Evolutionary conservation across 1,139 yeast genomes (phyloP).

Genomic region (Sugiyamaella sp.): DNA sequence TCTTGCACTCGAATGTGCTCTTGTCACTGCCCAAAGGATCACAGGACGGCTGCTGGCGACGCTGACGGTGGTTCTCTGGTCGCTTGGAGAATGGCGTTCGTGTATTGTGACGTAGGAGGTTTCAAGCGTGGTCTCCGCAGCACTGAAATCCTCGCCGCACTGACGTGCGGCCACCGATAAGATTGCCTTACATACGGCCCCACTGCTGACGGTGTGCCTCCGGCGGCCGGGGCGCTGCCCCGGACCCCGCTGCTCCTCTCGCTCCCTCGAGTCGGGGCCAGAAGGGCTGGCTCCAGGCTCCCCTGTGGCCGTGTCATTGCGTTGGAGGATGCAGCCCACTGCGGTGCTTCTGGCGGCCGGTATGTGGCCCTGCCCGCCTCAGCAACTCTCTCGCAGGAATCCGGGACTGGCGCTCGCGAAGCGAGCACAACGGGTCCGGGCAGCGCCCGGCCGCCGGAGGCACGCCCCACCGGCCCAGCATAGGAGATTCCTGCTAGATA

Average conservation of each 20-base stretch:
- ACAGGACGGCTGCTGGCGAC: not conserved
- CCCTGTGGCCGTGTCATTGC: no score
- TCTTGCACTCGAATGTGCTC: not conserved
- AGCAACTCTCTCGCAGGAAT: no score
- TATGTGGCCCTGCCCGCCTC: no score
- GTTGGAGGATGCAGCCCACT: no score
- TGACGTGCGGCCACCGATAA: not conserved
- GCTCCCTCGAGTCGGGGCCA: no score
- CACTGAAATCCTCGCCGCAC: not conserved
- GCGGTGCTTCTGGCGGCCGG: no score
- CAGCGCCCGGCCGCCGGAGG: not conserved
- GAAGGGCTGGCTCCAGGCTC: no score
- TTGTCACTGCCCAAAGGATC: no score
- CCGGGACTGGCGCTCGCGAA: not conserved
- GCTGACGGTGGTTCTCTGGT: not conserved
- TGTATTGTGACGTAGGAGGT: constrained; percentile 1
- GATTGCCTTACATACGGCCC: not conserved
- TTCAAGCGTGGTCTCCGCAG: not conserved
- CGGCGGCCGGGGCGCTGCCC: not conserved
- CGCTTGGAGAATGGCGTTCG: not conserved
- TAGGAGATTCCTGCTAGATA: no score
- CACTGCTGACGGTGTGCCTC: not conserved
- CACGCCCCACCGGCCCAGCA: not conserved
- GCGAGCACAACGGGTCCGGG: not conserved
- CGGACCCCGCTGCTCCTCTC: not conserved